phyloP scores from a whole-genome alignment of 768 basidiomycete genomes.

The Amanita polypyramis region DNA sequence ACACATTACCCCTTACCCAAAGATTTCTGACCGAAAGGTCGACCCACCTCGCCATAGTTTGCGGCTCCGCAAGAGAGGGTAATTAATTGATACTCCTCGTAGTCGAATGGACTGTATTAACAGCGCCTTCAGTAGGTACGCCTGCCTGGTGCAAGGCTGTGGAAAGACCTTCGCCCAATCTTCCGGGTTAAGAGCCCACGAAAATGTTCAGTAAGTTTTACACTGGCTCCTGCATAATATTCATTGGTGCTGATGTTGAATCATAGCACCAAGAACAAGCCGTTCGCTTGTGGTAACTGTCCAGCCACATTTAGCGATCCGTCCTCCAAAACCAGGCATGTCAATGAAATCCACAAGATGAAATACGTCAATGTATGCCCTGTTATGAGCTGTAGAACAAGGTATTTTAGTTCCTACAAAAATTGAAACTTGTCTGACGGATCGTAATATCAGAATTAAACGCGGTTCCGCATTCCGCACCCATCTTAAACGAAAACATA shows the following conservation, averaged over 20 bases:
- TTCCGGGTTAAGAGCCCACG: constrained; percentile 52
- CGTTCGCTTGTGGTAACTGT: constrained; percentile 43
- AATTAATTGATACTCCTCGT: constrained; percentile 5
- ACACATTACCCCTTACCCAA: constrained; percentile 28
- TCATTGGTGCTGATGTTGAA: background rate
- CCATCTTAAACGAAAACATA: constrained; percentile 44
- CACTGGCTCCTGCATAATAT: background rate
- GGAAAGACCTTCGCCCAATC: constrained; percentile 46
- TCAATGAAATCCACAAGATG: constrained; percentile 43
- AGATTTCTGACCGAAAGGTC: constrained; percentile 42
- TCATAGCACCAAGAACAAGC: constrained; percentile 39
- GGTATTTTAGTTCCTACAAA: constrained; percentile 20
- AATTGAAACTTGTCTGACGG: constrained; percentile 5
- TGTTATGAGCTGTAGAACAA: constrained; percentile 32
- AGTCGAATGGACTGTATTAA: background rate
- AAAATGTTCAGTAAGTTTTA: constrained; percentile 51
- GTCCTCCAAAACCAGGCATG: constrained; percentile 58
- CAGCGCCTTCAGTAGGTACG: constrained; percentile 30
- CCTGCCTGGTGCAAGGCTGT: constrained; percentile 34
- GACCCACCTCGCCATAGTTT: constrained; percentile 54
- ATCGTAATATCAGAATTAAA: constrained; percentile 39
- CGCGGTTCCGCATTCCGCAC: constrained; percentile 45
- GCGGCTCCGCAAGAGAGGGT: constrained; percentile 41
- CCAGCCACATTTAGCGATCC: constrained; percentile 51
- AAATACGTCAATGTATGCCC: constrained; percentile 36